Percentiles rank a stretch among this genome's conserved stretches.
These are phyloP conservation scores for Hydrangea macrophylla DNA, from an alignment of 148 eudicot genomes.

Conservation along the genomic window DNA sequence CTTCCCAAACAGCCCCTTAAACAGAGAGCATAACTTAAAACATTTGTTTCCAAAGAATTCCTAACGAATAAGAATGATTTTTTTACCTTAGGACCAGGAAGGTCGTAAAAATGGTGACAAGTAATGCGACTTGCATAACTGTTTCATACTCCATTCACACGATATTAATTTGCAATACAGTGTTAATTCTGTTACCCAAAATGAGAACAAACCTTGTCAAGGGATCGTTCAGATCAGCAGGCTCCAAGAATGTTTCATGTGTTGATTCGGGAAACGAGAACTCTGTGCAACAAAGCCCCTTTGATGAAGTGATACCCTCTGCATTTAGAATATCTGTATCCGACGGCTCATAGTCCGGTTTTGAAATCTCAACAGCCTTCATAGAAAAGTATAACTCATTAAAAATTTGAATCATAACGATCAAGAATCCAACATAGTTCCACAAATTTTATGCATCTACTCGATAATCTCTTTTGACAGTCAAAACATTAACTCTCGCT, in stretches of 20 bases:
- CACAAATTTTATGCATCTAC: neutral
- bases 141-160: no score
- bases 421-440: neutral
- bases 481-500: no score
- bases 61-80: no score
- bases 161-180: no score
- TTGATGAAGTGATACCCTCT: slow-evolving; percentile 52
- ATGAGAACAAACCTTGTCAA: slow-evolving; percentile 34
- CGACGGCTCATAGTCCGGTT: slow-evolving; percentile 67
- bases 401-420: neutral
- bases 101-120: no score
- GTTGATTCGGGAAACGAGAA: slow-evolving; percentile 39
- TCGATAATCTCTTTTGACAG: neutral
- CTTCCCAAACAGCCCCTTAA: no score
- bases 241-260: slow-evolving; percentile 31
- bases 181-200: no score
- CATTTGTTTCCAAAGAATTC: no score
- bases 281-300: slow-evolving; percentile 48
- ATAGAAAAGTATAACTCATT: slow-evolving; percentile 10
- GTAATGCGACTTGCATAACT: no score
- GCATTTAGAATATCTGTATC: slow-evolving; percentile 64
- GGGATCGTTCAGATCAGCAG: slow-evolving; percentile 35
- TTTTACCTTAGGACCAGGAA: no score
- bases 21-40: no score
- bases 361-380: slow-evolving; percentile 72